Evolutionary conservation across 345 rosid species (phyloP).

Genomic region (Rubroshorea leprosula): DNA sequence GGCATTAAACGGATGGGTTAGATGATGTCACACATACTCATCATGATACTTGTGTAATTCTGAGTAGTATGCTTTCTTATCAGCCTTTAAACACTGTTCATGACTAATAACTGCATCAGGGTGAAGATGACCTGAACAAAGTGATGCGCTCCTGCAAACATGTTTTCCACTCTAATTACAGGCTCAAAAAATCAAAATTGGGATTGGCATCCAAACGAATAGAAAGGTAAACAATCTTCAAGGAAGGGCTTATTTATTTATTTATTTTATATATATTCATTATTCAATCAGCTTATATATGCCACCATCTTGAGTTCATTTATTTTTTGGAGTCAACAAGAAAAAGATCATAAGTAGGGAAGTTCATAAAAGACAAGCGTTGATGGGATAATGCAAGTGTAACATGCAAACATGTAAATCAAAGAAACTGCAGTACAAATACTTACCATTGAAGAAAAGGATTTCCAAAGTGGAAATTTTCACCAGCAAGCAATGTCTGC

Average conservation of each 20-base stretch:
- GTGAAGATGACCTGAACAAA: constrained; percentile 71
- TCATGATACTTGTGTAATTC: constrained; percentile 68
- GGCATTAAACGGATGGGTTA: neutral
- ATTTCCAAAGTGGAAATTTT: constrained; percentile 80
- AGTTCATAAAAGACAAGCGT: no score
- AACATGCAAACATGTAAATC: neutral
- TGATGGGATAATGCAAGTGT: no score
- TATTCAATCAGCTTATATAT: no score
- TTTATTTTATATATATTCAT: no score
- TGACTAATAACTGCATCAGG: constrained; percentile 64
- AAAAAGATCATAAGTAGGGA: no score
- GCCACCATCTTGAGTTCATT: no score
- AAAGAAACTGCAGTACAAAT: constrained; percentile 6
- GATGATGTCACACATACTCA: constrained; percentile 51
- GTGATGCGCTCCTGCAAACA: constrained; percentile 72
- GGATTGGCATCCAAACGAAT: constrained; percentile 13
- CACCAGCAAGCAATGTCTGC: constrained; percentile 58
- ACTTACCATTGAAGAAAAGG: constrained; percentile 75
- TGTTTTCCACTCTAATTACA: constrained; percentile 27
- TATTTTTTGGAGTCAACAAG: no score
- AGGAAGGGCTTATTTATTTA: neutral
- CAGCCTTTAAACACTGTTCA: constrained; percentile 47
- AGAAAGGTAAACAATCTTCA: neutral
- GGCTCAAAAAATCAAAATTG: constrained; percentile 15
- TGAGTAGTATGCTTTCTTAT: constrained; percentile 46